A percentile compares a stretch with the other conserved stretches of the same genome.
Conservation (phyloP, 1,284 basidiomycete species). For the Tetrapyrgos nigripes region DNA sequence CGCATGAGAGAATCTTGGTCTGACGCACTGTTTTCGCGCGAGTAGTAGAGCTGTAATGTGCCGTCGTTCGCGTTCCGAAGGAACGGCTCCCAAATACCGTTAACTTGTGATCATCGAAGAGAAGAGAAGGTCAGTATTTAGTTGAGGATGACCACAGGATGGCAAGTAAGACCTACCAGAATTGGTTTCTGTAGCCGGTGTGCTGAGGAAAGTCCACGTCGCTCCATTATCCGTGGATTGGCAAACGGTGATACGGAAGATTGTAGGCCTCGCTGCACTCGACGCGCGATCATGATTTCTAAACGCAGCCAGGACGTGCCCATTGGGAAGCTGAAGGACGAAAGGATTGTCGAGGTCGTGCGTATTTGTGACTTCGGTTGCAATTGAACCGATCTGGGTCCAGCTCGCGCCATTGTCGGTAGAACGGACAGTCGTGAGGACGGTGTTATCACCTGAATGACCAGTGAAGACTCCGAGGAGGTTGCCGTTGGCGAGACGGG, state of each 20-base stretch:
- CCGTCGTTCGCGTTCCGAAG: conserved; percentile 20
- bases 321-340: conserved; percentile 25
- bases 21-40: conserved; percentile 22
- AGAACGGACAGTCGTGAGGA: background rate
- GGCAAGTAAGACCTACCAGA: too few species aligned
- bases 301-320: conserved; percentile 28
- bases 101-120: too few species aligned
- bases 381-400: conserved; percentile 12
- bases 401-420: background rate
- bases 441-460: background rate
- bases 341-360: conserved; percentile 27
- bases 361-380: conserved; percentile 17
- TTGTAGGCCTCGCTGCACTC: conserved; percentile 13
- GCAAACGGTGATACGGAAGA: conserved; percentile 29
- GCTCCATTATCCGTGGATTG: conserved; percentile 24
- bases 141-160: too few species aligned
- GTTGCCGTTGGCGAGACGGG: background rate
- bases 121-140: too few species aligned
- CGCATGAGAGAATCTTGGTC: conserved; percentile 33
- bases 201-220: conserved; percentile 27
- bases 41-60: conserved; percentile 29
- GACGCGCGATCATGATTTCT: conserved; percentile 31
- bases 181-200: too few species aligned
- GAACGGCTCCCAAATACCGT: conserved; percentile 31
- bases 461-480: background rate